phyloP scores from a whole-genome alignment of 495 filamentous ascomycete genomes.

The Tuber microsphaerosporum region DNA sequence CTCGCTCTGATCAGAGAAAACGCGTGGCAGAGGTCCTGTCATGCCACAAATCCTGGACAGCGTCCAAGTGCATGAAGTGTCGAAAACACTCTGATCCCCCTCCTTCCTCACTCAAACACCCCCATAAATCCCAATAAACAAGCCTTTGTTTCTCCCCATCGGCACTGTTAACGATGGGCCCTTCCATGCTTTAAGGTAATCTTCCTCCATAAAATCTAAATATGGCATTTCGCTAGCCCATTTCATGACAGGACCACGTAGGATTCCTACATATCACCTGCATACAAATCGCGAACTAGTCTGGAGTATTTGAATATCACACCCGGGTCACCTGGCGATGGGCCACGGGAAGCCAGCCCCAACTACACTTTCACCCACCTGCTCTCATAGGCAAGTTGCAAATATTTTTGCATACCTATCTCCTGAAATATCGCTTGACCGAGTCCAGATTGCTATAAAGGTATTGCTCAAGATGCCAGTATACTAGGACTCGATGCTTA shows the following conservation, averaged over 20 bases:
- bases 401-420: neutral
- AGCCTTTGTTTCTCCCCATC: neutral
- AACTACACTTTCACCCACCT: neutral
- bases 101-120: neutral
- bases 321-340: neutral
- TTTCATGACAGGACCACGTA: slow-evolving; percentile 4
- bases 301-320: neutral
- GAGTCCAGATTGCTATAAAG: neutral
- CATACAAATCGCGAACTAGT: neutral
- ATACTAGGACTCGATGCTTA: neutral
- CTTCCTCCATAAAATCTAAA: neutral
- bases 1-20: slow-evolving; percentile 43
- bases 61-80: neutral
- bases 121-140: neutral
- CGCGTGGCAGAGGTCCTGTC: slow-evolving; percentile 40
- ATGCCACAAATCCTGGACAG: slow-evolving; percentile 35
- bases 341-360: neutral
- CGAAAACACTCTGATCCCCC: neutral
- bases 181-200: neutral
- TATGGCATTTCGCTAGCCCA: neutral
- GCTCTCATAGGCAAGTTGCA: neutral
- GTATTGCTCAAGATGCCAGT: neutral
- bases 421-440: neutral
- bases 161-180: neutral
- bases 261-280: neutral